Conservation (phyloP, 2,329 filamentous ascomycete species). For the Scedosporium minutisporum region DNA sequence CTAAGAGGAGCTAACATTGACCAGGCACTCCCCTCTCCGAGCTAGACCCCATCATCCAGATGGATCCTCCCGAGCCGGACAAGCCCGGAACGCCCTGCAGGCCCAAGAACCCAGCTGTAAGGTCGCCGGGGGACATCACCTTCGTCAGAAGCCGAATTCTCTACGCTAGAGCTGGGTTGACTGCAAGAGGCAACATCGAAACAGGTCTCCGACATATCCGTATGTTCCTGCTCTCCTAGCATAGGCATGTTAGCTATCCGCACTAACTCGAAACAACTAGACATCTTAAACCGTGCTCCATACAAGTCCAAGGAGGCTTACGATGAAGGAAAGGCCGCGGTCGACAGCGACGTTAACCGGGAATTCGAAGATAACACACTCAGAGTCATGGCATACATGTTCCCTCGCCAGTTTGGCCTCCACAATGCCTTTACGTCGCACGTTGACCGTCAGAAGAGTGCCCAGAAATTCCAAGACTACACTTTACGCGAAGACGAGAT, state of each 20-base stretch:
- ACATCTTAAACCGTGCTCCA: conserved; percentile 10
- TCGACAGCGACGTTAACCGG: neutral
- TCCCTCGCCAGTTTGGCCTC: conserved; percentile 79
- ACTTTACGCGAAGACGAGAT: conserved; percentile 81
- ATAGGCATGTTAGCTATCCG: neutral
- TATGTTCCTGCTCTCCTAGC: conserved; percentile 33
- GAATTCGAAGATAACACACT: conserved; percentile 39
- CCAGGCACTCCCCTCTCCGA: conserved; percentile 43
- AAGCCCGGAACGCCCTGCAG: neutral
- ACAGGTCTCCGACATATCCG: conserved; percentile 75
- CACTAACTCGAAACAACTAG: neutral
- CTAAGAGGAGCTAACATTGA: neutral
- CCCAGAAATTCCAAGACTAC: conserved; percentile 74
- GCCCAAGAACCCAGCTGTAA: neutral
- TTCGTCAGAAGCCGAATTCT: conserved; percentile 80
- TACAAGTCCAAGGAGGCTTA: neutral
- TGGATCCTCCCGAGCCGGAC: neutral
- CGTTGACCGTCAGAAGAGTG: conserved; percentile 54
- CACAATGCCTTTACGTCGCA: conserved; percentile 83
- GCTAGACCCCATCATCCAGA: conserved; percentile 16
- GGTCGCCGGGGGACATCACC: conserved; percentile 48
- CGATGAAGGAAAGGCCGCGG: conserved; percentile 17
- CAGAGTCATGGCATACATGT: conserved; percentile 84
- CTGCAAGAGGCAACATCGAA: conserved; percentile 54
- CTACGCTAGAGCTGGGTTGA: conserved; percentile 68